Evolutionary conservation across 2,329 filamentous ascomycete genomes (phyloP).

Genomic region (Aspergillus caelatus): DNA sequence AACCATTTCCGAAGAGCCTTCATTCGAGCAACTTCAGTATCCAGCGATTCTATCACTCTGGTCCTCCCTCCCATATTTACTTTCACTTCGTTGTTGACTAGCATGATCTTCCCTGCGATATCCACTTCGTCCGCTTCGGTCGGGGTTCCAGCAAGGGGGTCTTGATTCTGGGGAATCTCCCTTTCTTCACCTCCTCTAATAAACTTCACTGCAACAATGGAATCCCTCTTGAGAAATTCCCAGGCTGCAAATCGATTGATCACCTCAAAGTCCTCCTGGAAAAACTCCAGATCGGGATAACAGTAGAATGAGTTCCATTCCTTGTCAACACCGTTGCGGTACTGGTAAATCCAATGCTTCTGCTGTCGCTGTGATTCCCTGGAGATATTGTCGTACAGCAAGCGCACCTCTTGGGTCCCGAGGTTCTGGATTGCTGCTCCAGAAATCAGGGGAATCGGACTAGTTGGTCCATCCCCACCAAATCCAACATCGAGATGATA

Average conservation of each 20-base stretch:
- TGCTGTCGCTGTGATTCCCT: slow-evolving; percentile 42
- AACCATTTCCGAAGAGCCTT: slow-evolving; percentile 48
- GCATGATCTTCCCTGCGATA: slow-evolving; percentile 33
- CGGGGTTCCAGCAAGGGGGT: background rate
- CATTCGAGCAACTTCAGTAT: slow-evolving; percentile 48
- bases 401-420: slow-evolving; percentile 59
- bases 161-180: background rate
- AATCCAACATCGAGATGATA: slow-evolving; percentile 63
- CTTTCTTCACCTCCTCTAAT: slow-evolving; percentile 28
- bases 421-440: slow-evolving; percentile 50
- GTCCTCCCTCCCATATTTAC: slow-evolving; percentile 48
- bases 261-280: slow-evolving; percentile 43
- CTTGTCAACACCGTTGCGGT: slow-evolving; percentile 36
- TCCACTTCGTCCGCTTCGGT: slow-evolving; percentile 22
- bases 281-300: slow-evolving; percentile 45
- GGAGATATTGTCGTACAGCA: slow-evolving; percentile 53
- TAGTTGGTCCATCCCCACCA: slow-evolving; percentile 62
- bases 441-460: slow-evolving; percentile 56
- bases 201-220: slow-evolving; percentile 43
- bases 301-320: slow-evolving; percentile 49
- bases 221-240: slow-evolving; percentile 35
- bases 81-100: slow-evolving; percentile 37
- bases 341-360: slow-evolving; percentile 58
- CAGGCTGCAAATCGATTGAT: slow-evolving; percentile 42
- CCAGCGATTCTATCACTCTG: slow-evolving; percentile 42